A percentile compares a stretch with the other conserved stretches of the same genome.
These are phyloP conservation scores for Crithidia thermophila DNA, from an alignment of 208 protist genomes.

Conservation along the genomic window DNA sequence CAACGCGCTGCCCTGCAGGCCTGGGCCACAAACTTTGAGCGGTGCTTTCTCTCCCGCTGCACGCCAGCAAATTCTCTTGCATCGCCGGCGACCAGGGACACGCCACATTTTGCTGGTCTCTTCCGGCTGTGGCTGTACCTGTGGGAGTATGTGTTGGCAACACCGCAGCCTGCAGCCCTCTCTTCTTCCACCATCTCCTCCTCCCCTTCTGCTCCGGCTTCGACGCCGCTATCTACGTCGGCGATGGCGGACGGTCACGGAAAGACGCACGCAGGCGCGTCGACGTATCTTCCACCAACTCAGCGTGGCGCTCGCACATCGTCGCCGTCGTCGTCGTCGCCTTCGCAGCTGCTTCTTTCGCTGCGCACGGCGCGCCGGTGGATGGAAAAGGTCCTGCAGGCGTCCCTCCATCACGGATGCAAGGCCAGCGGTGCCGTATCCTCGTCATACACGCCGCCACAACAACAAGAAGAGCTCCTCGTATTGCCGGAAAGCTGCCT, in stretches of 20 bases:
- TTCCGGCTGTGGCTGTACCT: slow-evolving; percentile 68
- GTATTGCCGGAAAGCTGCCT: neutral
- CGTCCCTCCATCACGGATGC: slow-evolving; percentile 1
- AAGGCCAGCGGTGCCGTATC: neutral
- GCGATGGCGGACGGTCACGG: too few relatives aligned
- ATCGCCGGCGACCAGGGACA: neutral
- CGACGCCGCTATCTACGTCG: too few relatives aligned
- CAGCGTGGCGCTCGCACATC: too few relatives aligned
- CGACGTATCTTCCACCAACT: too few relatives aligned
- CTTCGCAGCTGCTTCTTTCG: slow-evolving; percentile 10
- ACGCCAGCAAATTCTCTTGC: neutral
- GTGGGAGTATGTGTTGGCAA: slow-evolving; percentile 58
- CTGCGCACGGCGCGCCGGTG: slow-evolving; percentile 27
- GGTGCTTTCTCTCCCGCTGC: slow-evolving; percentile 6
- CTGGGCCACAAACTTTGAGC: slow-evolving; percentile 24
- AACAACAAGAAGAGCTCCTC: neutral
- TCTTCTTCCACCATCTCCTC: too few relatives aligned
- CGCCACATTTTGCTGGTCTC: slow-evolving; percentile 20
- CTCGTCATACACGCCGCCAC: neutral
- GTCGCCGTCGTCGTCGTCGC: too few relatives aligned
- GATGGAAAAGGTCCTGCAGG: slow-evolving; percentile 21
- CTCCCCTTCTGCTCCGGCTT: too few relatives aligned
- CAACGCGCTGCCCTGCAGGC: slow-evolving; percentile 24
- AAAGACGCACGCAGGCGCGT: too few relatives aligned
- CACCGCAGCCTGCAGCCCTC: neutral